Evolutionary conservation across 1,284 basidiomycete genomes (phyloP), one percentile per base, ranked within the genome.

Genomic region (Puccinia coronata): DNA sequence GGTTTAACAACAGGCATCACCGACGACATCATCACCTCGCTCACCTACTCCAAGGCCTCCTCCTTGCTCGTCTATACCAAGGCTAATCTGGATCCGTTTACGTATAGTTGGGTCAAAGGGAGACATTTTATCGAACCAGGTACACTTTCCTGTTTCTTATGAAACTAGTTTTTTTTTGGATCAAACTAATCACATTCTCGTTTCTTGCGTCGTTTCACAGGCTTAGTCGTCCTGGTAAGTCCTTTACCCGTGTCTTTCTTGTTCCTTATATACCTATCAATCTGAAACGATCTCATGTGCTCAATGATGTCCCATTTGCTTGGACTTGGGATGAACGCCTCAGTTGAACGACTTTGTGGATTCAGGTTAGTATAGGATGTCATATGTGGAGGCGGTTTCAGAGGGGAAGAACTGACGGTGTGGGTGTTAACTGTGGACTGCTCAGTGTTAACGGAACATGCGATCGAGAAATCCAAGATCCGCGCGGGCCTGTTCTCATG

Each of bases 271-370:
- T 16, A 12, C 18, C 6, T 34, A 65, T 28, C 20, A 14, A 34
- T 36, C 31, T 28, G 6, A 18, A 65, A 28, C 25, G 39, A 65
- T 41, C 61, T 65, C n/a, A n/a, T 49, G 28, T 5, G 2, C 41
- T 25, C 43, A 11, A 25, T 6, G 28, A 67, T 67, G 14, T 36
- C 25, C 39, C n/a, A 3, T 49, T 25, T n/a, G 28, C 25, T 69
- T 61, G 25, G 36, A 1, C 39, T 11, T 12, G 1, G 31, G 8
- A 31, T 8, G 31, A 0, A 59, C 59, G 23, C 3, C 41, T 63
- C 36, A 78, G 75, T 69, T 78, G 63, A 78, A 78, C 49, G 75
- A 78, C 55, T 78, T 78, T 51, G 75, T 78, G 23, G 75, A 78
- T 55, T 61, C 75, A 49, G 75, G 75, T 78, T 53, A 34, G 31